Percentiles rank a stretch among this genome's conserved stretches.
Conservation (phyloP, 345 rosid species). For the Mallotus nudiflorus region DNA sequence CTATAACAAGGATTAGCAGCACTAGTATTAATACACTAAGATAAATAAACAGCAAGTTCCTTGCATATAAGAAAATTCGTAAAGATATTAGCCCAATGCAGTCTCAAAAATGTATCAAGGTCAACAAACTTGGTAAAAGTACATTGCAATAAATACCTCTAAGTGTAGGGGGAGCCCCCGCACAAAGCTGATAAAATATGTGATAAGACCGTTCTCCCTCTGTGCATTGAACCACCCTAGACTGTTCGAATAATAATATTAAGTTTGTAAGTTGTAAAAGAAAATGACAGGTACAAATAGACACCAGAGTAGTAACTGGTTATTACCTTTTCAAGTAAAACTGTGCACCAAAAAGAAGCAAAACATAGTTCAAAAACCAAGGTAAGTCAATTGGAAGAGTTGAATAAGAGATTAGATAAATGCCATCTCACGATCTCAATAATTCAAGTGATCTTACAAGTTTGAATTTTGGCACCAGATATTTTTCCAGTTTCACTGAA, state of each 20-base stretch:
- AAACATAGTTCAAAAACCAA: slow-evolving; percentile 23
- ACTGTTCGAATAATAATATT: slow-evolving; percentile 56
- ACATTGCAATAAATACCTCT: slow-evolving; percentile 51
- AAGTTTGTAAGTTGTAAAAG: slow-evolving; percentile 21
- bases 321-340: slow-evolving; percentile 95
- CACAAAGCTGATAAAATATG: slow-evolving; percentile 98
- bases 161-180: slow-evolving; percentile 76
- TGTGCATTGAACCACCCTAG: slow-evolving; percentile 97
- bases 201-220: slow-evolving; percentile 99
- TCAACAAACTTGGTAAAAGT: not conserved
- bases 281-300: slow-evolving; percentile 9
- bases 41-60: not conserved
- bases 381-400: slow-evolving; percentile 34
- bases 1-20: too few relatives aligned
- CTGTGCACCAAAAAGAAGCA: slow-evolving; percentile 45
- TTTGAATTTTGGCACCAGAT: slow-evolving; percentile 98
- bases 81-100: not conserved
- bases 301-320: slow-evolving; percentile 13
- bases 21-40: not conserved
- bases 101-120: not conserved
- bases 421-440: slow-evolving; percentile 8
- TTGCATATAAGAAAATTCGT: not conserved
- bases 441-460: slow-evolving; percentile 63
- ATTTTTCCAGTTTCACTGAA: slow-evolving; percentile 97
- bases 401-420: slow-evolving; percentile 9